Evolutionary conservation across 1,284 basidiomycete genomes (phyloP).

Genomic region (Phlebopus sp.): DNA sequence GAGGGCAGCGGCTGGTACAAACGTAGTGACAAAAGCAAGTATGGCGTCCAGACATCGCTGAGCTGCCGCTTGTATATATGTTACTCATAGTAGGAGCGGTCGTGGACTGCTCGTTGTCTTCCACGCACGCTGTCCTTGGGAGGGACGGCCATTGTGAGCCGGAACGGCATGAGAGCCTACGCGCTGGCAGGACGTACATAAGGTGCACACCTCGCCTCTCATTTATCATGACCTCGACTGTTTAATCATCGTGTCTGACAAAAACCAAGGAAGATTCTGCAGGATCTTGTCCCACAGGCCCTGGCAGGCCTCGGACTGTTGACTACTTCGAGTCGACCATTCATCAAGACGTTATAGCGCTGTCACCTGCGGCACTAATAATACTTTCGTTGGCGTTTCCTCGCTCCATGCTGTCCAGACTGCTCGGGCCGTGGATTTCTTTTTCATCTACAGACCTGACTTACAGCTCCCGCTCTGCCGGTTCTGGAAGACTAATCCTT

Average conservation of each 20-base stretch:
- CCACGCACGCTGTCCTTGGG: conserved; percentile 4
- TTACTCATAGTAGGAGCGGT: conserved; percentile 9
- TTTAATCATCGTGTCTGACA: conserved; percentile 2
- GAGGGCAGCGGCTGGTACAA: background rate
- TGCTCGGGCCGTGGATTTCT: conserved; percentile 21
- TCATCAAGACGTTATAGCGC: conserved; percentile 11
- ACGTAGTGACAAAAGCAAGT: conserved; percentile 1
- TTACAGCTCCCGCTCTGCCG: conserved; percentile 17
- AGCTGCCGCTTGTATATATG: conserved; percentile 16
- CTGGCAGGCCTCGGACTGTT: background rate
- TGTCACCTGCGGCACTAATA: conserved; percentile 12
- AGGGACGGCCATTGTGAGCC: background rate
- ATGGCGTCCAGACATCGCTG: conserved; percentile 10
- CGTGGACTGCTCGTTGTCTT: conserved; percentile 19
- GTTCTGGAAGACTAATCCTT: conserved; percentile 18
- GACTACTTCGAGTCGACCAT: background rate
- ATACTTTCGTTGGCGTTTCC: conserved; percentile 7
- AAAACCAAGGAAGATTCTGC: background rate
- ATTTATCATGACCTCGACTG: conserved; percentile 16
- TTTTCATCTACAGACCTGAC: conserved; percentile 23
- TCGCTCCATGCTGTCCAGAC: conserved; percentile 16
- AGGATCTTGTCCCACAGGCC: conserved; percentile 6
- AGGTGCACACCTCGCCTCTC: conserved; percentile 8
- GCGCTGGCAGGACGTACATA: conserved; percentile 18
- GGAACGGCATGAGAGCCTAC: conserved; percentile 24